A percentile compares a stretch with the other conserved stretches of the same genome.
These are phyloP conservation scores for Talaromyces sp. DNA, from an alignment of 2,329 filamentous ascomycete genomes.

Conservation along the genomic window DNA sequence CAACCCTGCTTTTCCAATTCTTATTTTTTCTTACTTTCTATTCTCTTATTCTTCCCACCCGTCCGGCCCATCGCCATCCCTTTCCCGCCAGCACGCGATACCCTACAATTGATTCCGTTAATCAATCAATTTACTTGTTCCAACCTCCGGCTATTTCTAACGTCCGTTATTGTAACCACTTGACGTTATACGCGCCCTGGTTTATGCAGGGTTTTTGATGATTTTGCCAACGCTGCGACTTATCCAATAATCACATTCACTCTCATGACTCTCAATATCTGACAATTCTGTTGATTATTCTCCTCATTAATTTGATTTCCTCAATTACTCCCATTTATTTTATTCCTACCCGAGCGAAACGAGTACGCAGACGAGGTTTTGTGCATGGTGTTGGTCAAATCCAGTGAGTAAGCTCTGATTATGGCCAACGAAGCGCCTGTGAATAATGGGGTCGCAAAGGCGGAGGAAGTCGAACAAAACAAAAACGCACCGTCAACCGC, in stretches of 20 bases:
- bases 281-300: background rate
- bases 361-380: background rate
- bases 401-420: conserved; percentile 11
- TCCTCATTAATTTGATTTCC: too few relatives aligned
- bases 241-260: background rate
- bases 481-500: background rate
- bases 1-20: background rate
- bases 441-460: conserved; percentile 25
- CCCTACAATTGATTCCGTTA: background rate
- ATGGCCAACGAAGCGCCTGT: conserved; percentile 34
- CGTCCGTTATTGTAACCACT: background rate
- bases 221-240: background rate
- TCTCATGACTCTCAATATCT: background rate
- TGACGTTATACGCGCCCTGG: background rate
- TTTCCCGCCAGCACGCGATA: background rate
- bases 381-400: background rate
- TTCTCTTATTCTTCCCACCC: background rate
- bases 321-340: background rate
- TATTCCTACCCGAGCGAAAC: background rate
- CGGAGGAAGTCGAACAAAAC: conserved; percentile 24
- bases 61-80: background rate
- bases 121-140: background rate
- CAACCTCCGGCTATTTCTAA: background rate
- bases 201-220: background rate
- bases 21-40: background rate